phyloP scores from a whole-genome alignment of 1,284 basidiomycete genomes.

The Volvariella surrecta region DNA sequence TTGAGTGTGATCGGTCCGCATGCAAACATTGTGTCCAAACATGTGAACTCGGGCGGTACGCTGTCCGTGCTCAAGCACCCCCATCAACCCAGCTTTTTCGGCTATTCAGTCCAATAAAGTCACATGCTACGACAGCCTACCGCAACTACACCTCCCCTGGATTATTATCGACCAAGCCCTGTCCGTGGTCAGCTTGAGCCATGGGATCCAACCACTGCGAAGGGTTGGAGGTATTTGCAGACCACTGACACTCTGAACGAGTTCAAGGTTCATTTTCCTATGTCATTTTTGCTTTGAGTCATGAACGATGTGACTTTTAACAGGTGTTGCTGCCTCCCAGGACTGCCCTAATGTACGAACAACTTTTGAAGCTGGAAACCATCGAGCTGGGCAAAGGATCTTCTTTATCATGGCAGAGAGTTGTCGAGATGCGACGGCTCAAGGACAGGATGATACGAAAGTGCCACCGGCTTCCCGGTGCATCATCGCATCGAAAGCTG shows the following conservation, averaged over 20 bases:
- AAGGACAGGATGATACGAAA: slow-evolving; percentile 76
- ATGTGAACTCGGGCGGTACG: background rate
- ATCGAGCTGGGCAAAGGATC: slow-evolving; percentile 49
- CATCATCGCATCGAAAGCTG: slow-evolving; percentile 26
- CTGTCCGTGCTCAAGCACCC: slow-evolving; percentile 2
- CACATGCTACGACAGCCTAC: slow-evolving; percentile 14
- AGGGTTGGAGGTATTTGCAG: slow-evolving; percentile 63
- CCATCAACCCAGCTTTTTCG: slow-evolving; percentile 8
- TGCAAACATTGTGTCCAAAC: background rate
- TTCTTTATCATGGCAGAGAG: slow-evolving; percentile 50
- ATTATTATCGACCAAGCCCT: slow-evolving; percentile 52
- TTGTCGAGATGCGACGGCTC: slow-evolving; percentile 63
- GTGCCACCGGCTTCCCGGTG: slow-evolving; percentile 48
- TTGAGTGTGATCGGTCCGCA: too few species aligned
- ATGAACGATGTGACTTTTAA: background rate
- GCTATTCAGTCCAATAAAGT: slow-evolving; percentile 8
- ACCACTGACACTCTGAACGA: slow-evolving; percentile 68
- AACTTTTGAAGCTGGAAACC: slow-evolving; percentile 52
- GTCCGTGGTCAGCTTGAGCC: slow-evolving; percentile 67
- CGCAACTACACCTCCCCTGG: slow-evolving; percentile 27
- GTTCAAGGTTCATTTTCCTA: slow-evolving; percentile 40
- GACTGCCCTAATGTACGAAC: slow-evolving; percentile 59
- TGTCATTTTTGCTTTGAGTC: slow-evolving; percentile 7
- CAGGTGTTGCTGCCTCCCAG: slow-evolving; percentile 64
- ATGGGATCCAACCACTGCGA: slow-evolving; percentile 40